Evolutionary conservation across 1,284 basidiomycete species (phyloP), one percentile per base, ranked within the genome.

Genomic region (Boletus austroedulis): DNA sequence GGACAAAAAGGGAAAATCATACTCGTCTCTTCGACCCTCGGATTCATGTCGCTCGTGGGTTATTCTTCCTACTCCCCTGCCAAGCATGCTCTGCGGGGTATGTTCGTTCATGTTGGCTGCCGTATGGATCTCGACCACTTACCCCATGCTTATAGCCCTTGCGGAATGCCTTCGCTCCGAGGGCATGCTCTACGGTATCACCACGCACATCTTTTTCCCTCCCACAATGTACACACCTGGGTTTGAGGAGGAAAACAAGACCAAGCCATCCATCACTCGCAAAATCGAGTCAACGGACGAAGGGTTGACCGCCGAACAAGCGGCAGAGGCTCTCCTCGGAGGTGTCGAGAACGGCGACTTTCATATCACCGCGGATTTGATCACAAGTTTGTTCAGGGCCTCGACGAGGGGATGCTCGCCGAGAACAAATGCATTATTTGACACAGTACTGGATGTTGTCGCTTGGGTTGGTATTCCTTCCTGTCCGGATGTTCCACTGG

Each of bases 31-130:
- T 95, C 92, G 0, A 82, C 88, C n/a, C 73, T 96, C 17, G 90
- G 89, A 1, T 86, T 90, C 64, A 89, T 94, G 78, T 83, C 86
- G 1, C 81, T 98, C 51, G 78, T 92, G 19, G 95, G 96, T 1
- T 98, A 91, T 67, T 80, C 89, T 5, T 82, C 88, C 3, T 98
- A 99, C 72, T 79, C 91, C 2, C 94, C 95, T 0, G 90, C 87
- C 50, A 98, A 98, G 73, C 89, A 90, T 66, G 96, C 96, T 12
- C 75, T 98, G 17, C 80, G 94, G 76, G 95, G 94, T 92, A 65
- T 50, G 69, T 70, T 21, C 50, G 1, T 8, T 9, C 19, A 2
- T 44, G 5, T 28, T 34, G 7, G 12, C 2, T 17, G n/a, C 51
- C 10, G 2, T 21, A 29, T 19, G 10, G 2, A 21, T 24, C 3